These are phyloP conservation scores for Annulohypoxylon truncatum DNA, from an alignment of 2,329 filamentous ascomycete genomes.

Conservation along the genomic window DNA sequence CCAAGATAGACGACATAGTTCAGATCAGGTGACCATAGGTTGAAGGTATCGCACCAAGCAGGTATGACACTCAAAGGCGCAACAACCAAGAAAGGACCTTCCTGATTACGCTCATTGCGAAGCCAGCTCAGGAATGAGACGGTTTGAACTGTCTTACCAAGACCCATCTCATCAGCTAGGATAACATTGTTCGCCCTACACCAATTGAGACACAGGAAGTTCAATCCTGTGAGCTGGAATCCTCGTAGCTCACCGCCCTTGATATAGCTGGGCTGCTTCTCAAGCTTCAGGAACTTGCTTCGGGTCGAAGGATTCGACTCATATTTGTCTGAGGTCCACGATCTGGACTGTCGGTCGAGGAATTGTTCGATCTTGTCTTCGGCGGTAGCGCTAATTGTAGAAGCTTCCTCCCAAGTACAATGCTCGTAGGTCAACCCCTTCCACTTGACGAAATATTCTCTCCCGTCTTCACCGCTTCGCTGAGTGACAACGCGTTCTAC, in stretches of 20 bases:
- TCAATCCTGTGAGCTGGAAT: slow-evolving; percentile 93
- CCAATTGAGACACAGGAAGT: slow-evolving; percentile 98
- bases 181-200: slow-evolving; percentile 94
- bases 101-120: slow-evolving; percentile 86
- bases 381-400: slow-evolving; percentile 79
- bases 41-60: slow-evolving; percentile 98
- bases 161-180: slow-evolving; percentile 96
- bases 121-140: slow-evolving; percentile 98
- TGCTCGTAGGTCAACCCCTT: slow-evolving; percentile 92
- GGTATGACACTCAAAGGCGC: slow-evolving; percentile 97
- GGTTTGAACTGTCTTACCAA: slow-evolving; percentile 98
- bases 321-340: slow-evolving; percentile 81
- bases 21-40: slow-evolving; percentile 92
- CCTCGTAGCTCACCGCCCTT: slow-evolving; percentile 85
- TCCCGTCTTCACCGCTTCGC: slow-evolving; percentile 80
- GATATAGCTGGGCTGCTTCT: slow-evolving; percentile 87
- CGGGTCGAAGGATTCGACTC: slow-evolving; percentile 83
- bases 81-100: slow-evolving; percentile 96
- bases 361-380: slow-evolving; percentile 93
- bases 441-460: slow-evolving; percentile 97
- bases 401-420: slow-evolving; percentile 90
- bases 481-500: slow-evolving; percentile 93
- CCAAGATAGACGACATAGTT: slow-evolving; percentile 98
- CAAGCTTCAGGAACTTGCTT: slow-evolving; percentile 77
- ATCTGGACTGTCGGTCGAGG: slow-evolving; percentile 82